A percentile compares a stretch with the other conserved stretches of the same genome.
Conservation (phyloP, 169 alveolate species). For the Plasmodium billcollinsi region DNA sequence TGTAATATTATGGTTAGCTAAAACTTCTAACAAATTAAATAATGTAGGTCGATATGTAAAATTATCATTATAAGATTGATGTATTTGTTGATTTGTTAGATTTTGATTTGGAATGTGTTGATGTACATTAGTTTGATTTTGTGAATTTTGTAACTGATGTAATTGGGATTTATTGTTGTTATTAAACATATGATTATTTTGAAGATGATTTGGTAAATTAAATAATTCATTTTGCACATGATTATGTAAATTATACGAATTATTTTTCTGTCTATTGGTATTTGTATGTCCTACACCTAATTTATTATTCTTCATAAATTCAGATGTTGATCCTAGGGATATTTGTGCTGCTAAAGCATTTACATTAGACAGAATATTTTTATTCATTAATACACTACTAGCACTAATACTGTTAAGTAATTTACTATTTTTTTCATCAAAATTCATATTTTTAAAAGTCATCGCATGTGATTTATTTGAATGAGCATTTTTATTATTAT, state of each 20-base stretch:
- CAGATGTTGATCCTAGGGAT: constrained; percentile 12
- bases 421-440: constrained; percentile 54
- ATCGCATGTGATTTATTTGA: constrained; percentile 29
- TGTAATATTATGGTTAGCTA: constrained; percentile 90
- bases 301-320: constrained; percentile 35
- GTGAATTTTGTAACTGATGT: background rate
- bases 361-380: constrained; percentile 14
- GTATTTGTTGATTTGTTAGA: constrained; percentile 14
- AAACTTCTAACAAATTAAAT: constrained; percentile 88
- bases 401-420: constrained; percentile 25
- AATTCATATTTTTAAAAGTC: constrained; percentile 21
- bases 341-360: constrained; percentile 16
- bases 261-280: constrained; percentile 33
- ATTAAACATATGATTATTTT: background rate
- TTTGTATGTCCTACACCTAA: constrained; percentile 15
- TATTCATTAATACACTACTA: constrained; percentile 3
- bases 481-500: background rate
- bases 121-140: constrained; percentile 11
- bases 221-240: constrained; percentile 1
- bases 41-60: constrained; percentile 88
- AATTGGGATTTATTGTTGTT: constrained; percentile 1
- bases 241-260: constrained; percentile 17
- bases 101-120: constrained; percentile 6
- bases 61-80: constrained; percentile 29
- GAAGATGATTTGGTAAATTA: background rate